phyloP scores from a whole-genome alignment of 345 rosid genomes.

The Pelargonium nanum region DNA sequence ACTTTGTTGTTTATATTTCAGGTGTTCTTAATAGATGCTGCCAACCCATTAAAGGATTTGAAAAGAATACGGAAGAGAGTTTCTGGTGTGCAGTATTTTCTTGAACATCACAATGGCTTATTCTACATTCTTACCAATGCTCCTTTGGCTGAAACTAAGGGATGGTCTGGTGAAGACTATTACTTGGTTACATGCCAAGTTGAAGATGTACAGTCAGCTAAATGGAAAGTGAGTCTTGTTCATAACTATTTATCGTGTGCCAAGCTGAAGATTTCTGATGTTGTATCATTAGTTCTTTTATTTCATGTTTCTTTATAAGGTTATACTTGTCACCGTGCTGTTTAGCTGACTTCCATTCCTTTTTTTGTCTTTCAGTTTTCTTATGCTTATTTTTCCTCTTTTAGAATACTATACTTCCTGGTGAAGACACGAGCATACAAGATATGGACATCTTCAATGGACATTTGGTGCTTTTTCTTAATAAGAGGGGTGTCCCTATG shows the following conservation, averaged over 20 bases:
- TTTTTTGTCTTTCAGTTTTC: background rate
- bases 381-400: background rate
- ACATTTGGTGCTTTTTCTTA: constrained; percentile 58
- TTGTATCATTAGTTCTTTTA: too few relatives aligned
- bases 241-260: too few relatives aligned
- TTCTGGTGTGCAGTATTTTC: constrained; percentile 54
- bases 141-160: constrained; percentile 30
- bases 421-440: constrained; percentile 48
- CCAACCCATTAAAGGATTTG: constrained; percentile 40
- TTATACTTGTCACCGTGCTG: too few relatives aligned
- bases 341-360: constrained; percentile 7
- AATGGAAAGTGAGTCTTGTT: constrained; percentile 47
- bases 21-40: constrained; percentile 63
- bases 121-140: constrained; percentile 76
- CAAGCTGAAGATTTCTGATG: too few relatives aligned
- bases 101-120: constrained; percentile 67
- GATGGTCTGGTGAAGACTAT: constrained; percentile 35
- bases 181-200: constrained; percentile 46
- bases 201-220: constrained; percentile 33
- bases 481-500: constrained; percentile 44
- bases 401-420: constrained; percentile 55
- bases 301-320: too few relatives aligned
- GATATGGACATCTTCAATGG: constrained; percentile 80
- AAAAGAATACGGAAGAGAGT: constrained; percentile 45
- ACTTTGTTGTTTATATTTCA: constrained; percentile 21